Percentiles rank a stretch among this genome's conserved stretches.
These are phyloP conservation scores for Kregervanrija pseudodelftensis DNA, from an alignment of 805 yeast genomes.

Conservation along the genomic window DNA sequence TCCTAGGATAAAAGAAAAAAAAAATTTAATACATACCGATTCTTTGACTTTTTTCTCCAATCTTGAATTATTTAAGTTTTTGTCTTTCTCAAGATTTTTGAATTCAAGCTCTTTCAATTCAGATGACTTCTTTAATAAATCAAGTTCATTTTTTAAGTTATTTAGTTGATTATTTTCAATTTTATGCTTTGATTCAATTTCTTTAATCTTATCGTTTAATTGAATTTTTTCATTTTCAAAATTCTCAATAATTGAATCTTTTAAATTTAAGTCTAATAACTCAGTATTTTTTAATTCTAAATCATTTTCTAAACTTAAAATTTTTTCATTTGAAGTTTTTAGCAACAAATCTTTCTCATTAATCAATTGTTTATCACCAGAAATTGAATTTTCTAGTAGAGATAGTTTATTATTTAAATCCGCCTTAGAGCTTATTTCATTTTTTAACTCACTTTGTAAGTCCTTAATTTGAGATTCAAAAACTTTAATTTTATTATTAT, in stretches of 20 bases:
- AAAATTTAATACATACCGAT: conserved; percentile 17
- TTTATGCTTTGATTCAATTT: neutral
- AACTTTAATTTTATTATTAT: conserved; percentile 49
- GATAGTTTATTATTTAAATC: conserved; percentile 33
- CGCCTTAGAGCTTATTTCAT: conserved; percentile 19
- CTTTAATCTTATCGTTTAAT: conserved; percentile 14
- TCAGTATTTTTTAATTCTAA: conserved; percentile 9
- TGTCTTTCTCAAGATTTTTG: conserved; percentile 22
- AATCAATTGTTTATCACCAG: conserved; percentile 14
- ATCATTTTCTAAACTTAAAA: conserved; percentile 23
- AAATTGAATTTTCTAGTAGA: conserved; percentile 22
- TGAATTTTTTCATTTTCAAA: conserved; percentile 11
- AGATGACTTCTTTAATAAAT: conserved; percentile 21
- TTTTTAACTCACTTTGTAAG: conserved; percentile 33
- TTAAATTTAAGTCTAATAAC: neutral
- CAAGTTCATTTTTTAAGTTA: conserved; percentile 24
- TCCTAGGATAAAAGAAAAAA: neutral
- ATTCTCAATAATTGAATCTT: neutral
- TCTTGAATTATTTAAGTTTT: conserved; percentile 23
- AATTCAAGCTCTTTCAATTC: conserved; percentile 31
- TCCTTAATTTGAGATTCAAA: conserved; percentile 48
- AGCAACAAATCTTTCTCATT: conserved; percentile 40
- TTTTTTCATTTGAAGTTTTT: conserved; percentile 23
- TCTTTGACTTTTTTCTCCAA: conserved; percentile 30
- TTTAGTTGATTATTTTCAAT: conserved; percentile 4